Base-by-base conservation (phyloP, 192 early-diverging fungal genomes). In the Backusella liffmaniae region DNA sequence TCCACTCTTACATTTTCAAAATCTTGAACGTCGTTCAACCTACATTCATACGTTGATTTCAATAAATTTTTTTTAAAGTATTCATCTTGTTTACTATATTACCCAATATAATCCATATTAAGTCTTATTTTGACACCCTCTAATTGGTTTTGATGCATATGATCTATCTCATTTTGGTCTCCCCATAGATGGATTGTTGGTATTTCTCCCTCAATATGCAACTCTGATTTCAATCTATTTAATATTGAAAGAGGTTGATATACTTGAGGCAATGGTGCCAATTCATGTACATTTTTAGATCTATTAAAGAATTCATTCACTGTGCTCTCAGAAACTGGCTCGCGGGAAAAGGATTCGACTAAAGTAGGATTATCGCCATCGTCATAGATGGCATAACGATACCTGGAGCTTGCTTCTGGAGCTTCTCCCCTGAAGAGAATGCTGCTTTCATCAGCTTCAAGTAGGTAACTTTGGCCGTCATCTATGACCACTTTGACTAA, bases 221-320 rank as follows among this genome's bases (percentile, higher is more conserved):
- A 67, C 0, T 46, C 37, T 21, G 73, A 67, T 10, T 74, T 6
- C 10, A 74, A 12, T 36, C 53, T 56, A 23, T 72, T 9, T 5
- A 37, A 29, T 2, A 56, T 12, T 4, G 77, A 26, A 3, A 69
- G 21, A 8, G 16, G 21, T n/a, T 16, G 18, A 10, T 26, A n/a
- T 1, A 74, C 10, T 49, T 73, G 46, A 42, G 72, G 46, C 15
- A 79, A 62, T 2, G 53, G 21, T 16, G 44, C 32, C 1, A 79
- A 5, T n/a, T 39, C 23, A 51, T 73, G 51, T 29, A 41, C 6
- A 21, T 26, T 70, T 66, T 46, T 67, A 2, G 41, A 34, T 34
- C 77, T 73, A 34, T 73, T 70, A 56, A 56, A 76, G 68, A 70
- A 70, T 34, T 70, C 65, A 34, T 76, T 76, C 21, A 44, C 23